Evolutionary conservation across 73 alveolate genomes (phyloP).

Genomic region (Tetrahymena malaccensis): DNA sequence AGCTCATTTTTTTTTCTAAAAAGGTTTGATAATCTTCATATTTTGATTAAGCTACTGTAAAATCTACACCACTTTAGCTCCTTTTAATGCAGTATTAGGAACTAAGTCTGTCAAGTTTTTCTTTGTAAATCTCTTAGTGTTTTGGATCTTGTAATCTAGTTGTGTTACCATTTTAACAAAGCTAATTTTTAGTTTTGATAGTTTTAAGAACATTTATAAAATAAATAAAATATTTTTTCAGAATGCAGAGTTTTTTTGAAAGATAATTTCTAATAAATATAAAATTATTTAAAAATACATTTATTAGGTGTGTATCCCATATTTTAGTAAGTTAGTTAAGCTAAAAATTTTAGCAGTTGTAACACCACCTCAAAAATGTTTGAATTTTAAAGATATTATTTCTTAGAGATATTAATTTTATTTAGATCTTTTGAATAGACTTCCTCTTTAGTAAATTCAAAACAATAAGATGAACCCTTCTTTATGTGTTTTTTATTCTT

Average conservation of each 20-base stretch:
- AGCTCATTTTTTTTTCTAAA: background rate
- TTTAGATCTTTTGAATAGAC: background rate
- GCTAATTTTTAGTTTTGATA: background rate
- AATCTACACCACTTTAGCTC: background rate
- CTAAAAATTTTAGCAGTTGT: background rate
- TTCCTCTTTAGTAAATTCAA: background rate
- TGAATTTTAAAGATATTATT: background rate
- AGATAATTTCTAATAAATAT: no score
- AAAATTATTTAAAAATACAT: background rate
- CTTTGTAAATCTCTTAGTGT: background rate
- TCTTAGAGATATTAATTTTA: background rate
- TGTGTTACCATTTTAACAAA: background rate
- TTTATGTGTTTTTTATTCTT: background rate
- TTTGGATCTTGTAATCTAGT: background rate
- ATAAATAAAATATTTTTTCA: no score
- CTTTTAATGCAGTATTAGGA: background rate
- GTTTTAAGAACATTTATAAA: no score
- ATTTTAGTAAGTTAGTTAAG: background rate
- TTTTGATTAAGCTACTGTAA: background rate
- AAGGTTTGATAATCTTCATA: background rate
- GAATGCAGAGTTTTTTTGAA: no score
- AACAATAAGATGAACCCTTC: background rate
- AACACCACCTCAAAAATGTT: background rate
- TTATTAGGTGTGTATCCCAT: background rate
- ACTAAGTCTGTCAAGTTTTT: background rate